Conservation (phyloP, 306 rosid genomes). For the Quercus ilex region DNA sequence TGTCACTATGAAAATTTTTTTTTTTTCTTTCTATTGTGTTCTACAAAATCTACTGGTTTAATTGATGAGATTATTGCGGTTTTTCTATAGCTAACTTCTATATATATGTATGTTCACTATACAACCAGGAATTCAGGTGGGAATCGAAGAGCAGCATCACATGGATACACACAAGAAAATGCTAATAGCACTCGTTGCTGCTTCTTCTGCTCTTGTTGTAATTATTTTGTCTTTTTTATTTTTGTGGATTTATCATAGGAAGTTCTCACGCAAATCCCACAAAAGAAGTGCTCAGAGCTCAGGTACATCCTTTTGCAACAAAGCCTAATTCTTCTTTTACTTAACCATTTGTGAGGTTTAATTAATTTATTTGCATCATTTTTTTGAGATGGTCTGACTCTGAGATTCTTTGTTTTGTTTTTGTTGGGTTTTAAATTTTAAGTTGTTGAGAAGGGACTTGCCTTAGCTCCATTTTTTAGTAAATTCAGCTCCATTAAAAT, state of each 20-base stretch:
- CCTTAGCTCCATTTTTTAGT: constrained; percentile 43
- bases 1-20: neutral
- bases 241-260: constrained; percentile 56
- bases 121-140: constrained; percentile 45
- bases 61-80: neutral
- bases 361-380: neutral
- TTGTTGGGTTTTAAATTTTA: constrained; percentile 22
- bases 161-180: constrained; percentile 57
- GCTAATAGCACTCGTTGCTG: constrained; percentile 41
- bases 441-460: constrained; percentile 73
- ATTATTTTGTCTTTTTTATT: constrained; percentile 38
- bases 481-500: constrained; percentile 51
- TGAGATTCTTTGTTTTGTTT: constrained; percentile 16
- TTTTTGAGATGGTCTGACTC: constrained; percentile 19
- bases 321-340: neutral
- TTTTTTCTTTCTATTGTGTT: too few relatives aligned
- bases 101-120: constrained; percentile 8
- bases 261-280: constrained; percentile 32
- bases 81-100: constrained; percentile 9
- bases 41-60: neutral
- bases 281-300: constrained; percentile 39
- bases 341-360: constrained; percentile 6
- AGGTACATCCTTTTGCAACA: constrained; percentile 23
- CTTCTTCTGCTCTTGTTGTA: constrained; percentile 42
- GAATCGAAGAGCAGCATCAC: constrained; percentile 24